Base-by-base conservation (phyloP, 2,329 filamentous ascomycete genomes). In the Calonectria honghensis region DNA sequence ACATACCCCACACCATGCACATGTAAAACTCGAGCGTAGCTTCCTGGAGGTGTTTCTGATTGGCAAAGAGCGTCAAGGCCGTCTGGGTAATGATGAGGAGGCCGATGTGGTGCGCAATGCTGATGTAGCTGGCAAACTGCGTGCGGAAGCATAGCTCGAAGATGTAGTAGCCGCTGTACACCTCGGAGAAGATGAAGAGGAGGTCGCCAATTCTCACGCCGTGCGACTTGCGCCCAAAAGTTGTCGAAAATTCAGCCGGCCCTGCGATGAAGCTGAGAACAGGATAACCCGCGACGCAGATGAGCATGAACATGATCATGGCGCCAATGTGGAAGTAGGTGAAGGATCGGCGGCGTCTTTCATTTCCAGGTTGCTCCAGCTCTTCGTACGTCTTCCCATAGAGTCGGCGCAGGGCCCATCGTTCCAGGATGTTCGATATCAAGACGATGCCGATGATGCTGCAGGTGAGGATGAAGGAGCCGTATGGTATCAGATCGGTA, bases 1-100 rank as follows among this genome's bases (percentile, higher is more conserved):
- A 63, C 35, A 31, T 63, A 63, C 57, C 57, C 57, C 57, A 63
- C 35, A 63, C 35, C 57, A 63, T 63, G 35, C 57, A 63, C 57
- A 63, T 63, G 57, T 63, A 63, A 41, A 63, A 63, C 16, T 63
- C 57, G 7, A 63, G 57, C 10, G 57, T 63, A 1, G 57, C 57
- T 29, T 63, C 57, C 24, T 41, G 7, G 13, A 9, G 14, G 57
- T 63, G n/a, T 0, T 63, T 6, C 14, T 14, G n/a, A 24, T 63
- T 20, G 57, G 57, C 35, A 10, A 63, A 63, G 5, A 63, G 35
- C 7, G 7, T 29, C 14, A 63, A 3, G 24, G 57, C 35, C 57
- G 35, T 41, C 37, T 63, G 57, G 6, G 57, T 63, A 3, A 63
- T 63, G 24, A 13, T 13, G 57, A 63, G 57, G 14, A 63, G 35